phyloP scores from a whole-genome alignment of 106 monocot species.

The Narthecium ossifragum region DNA sequence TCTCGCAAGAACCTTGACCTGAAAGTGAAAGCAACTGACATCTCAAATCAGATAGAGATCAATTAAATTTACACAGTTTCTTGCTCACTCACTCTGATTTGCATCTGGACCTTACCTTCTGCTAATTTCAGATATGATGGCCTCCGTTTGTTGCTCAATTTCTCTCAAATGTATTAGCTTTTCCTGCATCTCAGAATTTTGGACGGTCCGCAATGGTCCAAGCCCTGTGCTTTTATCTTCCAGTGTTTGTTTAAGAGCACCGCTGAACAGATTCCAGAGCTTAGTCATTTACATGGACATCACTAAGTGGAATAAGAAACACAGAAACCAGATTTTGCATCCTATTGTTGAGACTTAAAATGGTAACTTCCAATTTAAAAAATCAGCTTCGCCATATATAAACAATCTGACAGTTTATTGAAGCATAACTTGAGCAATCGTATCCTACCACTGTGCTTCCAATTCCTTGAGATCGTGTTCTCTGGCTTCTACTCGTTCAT shows the following conservation, averaged over 20 bases:
- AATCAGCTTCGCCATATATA: too few species aligned
- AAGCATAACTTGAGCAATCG: not conserved
- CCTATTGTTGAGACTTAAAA: too few species aligned
- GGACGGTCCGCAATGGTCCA: not conserved
- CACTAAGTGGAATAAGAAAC: too few species aligned
- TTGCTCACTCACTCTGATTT: too few species aligned
- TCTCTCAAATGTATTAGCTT: conserved; percentile 27
- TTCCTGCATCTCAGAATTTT: conserved; percentile 5
- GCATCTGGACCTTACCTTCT: conserved; percentile 28
- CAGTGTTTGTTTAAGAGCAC: conserved; percentile 7
- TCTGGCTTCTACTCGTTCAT: conserved; percentile 16
- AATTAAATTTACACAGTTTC: too few species aligned
- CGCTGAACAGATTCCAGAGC: too few species aligned
- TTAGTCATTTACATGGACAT: too few species aligned
- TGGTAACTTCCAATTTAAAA: not conserved
- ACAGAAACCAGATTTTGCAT: too few species aligned
- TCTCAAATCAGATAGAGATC: too few species aligned
- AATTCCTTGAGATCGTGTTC: conserved; percentile 8
- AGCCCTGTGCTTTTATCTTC: not conserved
- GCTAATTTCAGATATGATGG: conserved; percentile 20
- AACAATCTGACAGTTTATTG: not conserved
- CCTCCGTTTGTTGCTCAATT: conserved; percentile 20
- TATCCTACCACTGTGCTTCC: conserved; percentile 14
- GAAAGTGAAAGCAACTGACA: too few species aligned
- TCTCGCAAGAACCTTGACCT: too few species aligned